These are phyloP conservation scores for Metarhizium sp. DNA, from an alignment of 2,329 filamentous ascomycete species.

Conservation along the genomic window DNA sequence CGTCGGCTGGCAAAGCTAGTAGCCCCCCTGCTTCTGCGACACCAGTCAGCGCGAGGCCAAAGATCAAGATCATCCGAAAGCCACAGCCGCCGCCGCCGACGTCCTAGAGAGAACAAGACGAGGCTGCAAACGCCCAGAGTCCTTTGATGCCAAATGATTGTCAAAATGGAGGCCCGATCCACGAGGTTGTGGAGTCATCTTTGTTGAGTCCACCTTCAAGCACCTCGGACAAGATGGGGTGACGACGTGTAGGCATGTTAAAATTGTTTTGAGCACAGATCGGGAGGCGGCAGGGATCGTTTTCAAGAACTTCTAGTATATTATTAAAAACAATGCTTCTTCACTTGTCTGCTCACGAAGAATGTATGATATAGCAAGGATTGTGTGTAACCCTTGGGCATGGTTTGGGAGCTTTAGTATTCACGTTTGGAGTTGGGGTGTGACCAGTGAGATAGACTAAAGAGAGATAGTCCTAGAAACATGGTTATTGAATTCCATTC, in stretches of 20 bases:
- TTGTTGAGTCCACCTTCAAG: neutral
- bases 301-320: neutral
- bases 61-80: conserved; percentile 30
- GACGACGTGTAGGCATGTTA: neutral
- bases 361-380: neutral
- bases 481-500: neutral
- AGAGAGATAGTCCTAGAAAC: neutral
- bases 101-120: conserved; percentile 9
- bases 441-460: neutral
- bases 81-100: conserved; percentile 15
- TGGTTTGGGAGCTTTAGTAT: neutral
- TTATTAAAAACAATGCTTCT: neutral
- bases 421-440: neutral
- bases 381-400: neutral
- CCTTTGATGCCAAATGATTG: neutral
- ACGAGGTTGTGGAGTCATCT: neutral
- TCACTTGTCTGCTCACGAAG: neutral
- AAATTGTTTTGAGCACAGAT: neutral
- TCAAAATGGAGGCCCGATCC: neutral
- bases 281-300: too few relatives aligned
- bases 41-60: conserved; percentile 19
- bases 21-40: conserved; percentile 14
- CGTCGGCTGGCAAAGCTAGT: conserved; percentile 14
- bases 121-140: neutral
- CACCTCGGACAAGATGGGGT: neutral